Evolutionary conservation across 306 rosid species (phyloP), one percentile per base, ranked within the genome.

Genomic region (Rosa persica): DNA sequence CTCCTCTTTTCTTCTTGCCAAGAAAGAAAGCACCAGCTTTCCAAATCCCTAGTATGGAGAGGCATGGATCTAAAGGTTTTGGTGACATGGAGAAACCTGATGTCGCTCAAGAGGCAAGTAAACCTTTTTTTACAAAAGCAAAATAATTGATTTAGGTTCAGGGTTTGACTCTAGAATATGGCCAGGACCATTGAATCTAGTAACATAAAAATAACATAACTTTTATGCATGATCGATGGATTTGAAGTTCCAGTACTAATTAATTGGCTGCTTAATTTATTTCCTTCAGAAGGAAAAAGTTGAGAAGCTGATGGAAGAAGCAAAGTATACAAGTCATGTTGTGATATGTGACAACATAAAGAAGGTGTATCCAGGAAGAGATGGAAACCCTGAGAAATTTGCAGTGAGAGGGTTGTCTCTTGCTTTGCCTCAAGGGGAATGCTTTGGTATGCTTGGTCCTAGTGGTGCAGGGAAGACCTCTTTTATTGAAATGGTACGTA

Each of bases 401-500:
- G 97, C 97, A 20, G 98, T 93, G 72, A 88, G 79, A 78, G 98
- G 93, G 20, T 72, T 93, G 81, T 93, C 98, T 58, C 95, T 93
- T 82, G 95, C 98, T 77, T 79, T 93, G 85, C 92, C 93, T 78
- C 89, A 82, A 66, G 97, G 97, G 30, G 93, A 91, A 74, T 93
- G 98, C 87, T 93, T 93, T 71, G 97, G 98, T 74, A 93, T 93
- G 97, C 97, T 93, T 73, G 98, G 98, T 73, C 97, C 98, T 39
- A 93, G 90, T 47, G 98, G 98, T 74, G 98, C 98, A n/a, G 98
- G 97, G 52, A 93, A 93, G 80, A 91, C 98, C 76, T 91, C 98
- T 78, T 93, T 93, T 78, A 93, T 93, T 82, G 90, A 78, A 73
- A 93, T 93, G 98, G 98, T 93, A 51, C 36, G 61, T 13, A 61